Evolutionary conservation across 2,329 filamentous ascomycete species (phyloP), one percentile per base, ranked within the genome.

Genomic region (Lecanicillium sp.): DNA sequence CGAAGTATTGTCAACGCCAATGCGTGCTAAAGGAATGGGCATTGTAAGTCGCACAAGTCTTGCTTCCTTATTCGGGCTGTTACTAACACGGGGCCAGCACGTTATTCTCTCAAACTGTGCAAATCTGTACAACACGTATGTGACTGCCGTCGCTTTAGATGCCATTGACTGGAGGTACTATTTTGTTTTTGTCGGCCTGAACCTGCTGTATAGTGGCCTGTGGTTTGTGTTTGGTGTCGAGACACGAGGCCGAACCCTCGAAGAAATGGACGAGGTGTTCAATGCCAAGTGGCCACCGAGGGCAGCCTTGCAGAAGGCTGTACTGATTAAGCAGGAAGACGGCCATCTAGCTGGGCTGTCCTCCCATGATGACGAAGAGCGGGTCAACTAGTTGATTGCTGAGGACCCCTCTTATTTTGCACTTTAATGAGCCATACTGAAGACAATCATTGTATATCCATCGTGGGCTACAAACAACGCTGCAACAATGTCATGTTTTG

Each of bases 251-350:
- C 47, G 54, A 15, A 57, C 64, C 35, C 57, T 71, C 17, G 66
- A 71, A 44, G 66, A 71, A 46, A 48, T 70, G 44, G 60, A 68
- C 25, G 56, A 54, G 4, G 67, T 71, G 29, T 62, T 62, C 39
- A 47, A 57, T 19, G 54, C 59, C 6, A 58, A 53, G 34, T 60
- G 51, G 39, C 59, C 59, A 17, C 59, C 59, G 17, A 57, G 61
- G 33, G 60, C 60, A 5, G 61, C 61, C 20, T 45, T 65, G 32
- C 49, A 55, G 42, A 59, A 54, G 42, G 50, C 53, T 8, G 41
- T 50, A 30, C 49, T 56, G 52, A 43, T 55, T 9, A 52, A 47
- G 40, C 45, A 44, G 15, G 33, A 41, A 5, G 44, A 52, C 17
- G 48, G 49, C 4, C 45, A 49, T 15, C 32, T 52, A 19, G 45